A percentile compares a stretch with the other conserved stretches of the same genome.
phyloP scores from a whole-genome alignment of 2,329 filamentous ascomycete genomes.

The Reticulascus tulasneorum region DNA sequence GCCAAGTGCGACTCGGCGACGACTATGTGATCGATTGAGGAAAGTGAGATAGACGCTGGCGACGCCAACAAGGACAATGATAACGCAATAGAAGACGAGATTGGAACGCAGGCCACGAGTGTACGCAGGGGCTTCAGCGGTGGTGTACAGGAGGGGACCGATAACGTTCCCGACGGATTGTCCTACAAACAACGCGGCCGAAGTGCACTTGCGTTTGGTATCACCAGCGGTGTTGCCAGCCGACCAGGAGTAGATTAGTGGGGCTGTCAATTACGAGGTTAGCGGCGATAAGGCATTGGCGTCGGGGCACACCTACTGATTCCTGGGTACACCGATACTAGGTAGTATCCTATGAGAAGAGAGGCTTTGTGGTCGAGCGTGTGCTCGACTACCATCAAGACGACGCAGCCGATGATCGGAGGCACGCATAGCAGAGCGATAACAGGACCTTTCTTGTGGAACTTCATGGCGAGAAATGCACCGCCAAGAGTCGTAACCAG shows the following conservation, averaged over 20 bases:
- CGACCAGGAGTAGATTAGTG: constrained; percentile 53
- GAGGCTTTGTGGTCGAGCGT: constrained; percentile 39
- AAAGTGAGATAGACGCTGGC: constrained; percentile 34
- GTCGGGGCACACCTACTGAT: constrained; percentile 17
- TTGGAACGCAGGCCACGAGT: constrained; percentile 54
- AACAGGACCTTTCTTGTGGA: constrained; percentile 53
- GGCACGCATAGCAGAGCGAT: constrained; percentile 50
- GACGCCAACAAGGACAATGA: constrained; percentile 42
- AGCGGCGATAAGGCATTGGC: neutral
- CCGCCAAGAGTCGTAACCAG: constrained; percentile 56
- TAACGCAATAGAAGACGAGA: constrained; percentile 53
- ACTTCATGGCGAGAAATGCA: constrained; percentile 49
- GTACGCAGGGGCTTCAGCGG: constrained; percentile 55
- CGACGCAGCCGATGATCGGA: constrained; percentile 51
- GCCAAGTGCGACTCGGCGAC: constrained; percentile 19
- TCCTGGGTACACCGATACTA: constrained; percentile 56
- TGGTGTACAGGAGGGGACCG: constrained; percentile 60
- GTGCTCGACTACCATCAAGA: constrained; percentile 48
- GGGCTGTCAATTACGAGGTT: constrained; percentile 27
- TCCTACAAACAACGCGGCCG: constrained; percentile 54
- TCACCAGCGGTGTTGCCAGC: constrained; percentile 60
- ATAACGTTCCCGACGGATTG: constrained; percentile 61
- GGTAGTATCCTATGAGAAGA: constrained; percentile 54
- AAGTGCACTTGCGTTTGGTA: constrained; percentile 63
- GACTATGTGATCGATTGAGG: constrained; percentile 47